These are phyloP conservation scores for Talaromyces piceae DNA, from an alignment of 2,329 filamentous ascomycete genomes.

Conservation along the genomic window DNA sequence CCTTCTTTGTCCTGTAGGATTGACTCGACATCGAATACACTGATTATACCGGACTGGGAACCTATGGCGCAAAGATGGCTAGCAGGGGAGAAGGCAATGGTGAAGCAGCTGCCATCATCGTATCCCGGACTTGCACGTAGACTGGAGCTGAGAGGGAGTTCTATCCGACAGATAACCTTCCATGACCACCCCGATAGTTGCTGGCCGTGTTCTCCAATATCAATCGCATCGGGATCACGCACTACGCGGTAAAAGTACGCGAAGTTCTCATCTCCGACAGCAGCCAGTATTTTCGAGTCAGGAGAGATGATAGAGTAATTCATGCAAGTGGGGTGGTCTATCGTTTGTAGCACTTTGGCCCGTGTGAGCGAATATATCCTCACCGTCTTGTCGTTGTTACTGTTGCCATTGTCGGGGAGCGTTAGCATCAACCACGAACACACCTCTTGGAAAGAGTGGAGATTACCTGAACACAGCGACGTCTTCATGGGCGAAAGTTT, in stretches of 20 bases:
- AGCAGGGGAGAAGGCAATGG: constrained; percentile 43
- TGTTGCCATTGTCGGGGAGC: constrained; percentile 59
- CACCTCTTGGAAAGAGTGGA: not conserved
- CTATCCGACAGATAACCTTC: constrained; percentile 31
- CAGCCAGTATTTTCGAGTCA: constrained; percentile 69
- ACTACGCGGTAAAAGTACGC: constrained; percentile 68
- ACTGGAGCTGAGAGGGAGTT: constrained; percentile 32
- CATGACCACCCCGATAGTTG: constrained; percentile 35
- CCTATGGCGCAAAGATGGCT: constrained; percentile 43
- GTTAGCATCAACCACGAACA: constrained; percentile 13
- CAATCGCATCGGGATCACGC: constrained; percentile 21
- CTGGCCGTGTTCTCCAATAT: constrained; percentile 22
- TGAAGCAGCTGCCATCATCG: constrained; percentile 41
- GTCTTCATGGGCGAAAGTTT: constrained; percentile 45
- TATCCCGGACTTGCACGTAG: constrained; percentile 14
- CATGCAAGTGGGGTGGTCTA: constrained; percentile 75
- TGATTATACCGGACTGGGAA: constrained; percentile 43
- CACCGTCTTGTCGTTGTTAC: constrained; percentile 88
- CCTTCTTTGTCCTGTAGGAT: constrained; percentile 20
- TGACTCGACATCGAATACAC: constrained; percentile 35
- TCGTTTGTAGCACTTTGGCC: constrained; percentile 58
- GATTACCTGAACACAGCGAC: constrained; percentile 48
- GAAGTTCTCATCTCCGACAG: constrained; percentile 79
- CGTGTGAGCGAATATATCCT: constrained; percentile 70
- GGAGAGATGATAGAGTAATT: constrained; percentile 94